Percentiles rank a stretch among this genome's conserved stretches.
Evolutionary conservation across 805 yeast species (phyloP).

Genomic region (Saccharomycopsis vini): DNA sequence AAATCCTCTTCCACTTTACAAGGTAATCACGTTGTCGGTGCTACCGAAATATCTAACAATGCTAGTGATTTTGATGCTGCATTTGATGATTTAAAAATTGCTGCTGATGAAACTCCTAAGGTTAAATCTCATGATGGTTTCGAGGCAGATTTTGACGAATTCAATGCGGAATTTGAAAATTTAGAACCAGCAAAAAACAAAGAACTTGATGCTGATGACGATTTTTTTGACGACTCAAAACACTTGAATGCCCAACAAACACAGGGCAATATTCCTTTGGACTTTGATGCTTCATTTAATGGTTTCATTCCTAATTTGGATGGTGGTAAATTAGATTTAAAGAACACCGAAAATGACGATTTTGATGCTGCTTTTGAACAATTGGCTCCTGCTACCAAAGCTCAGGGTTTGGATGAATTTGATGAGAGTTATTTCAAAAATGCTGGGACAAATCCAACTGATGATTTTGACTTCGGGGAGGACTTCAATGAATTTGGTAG

Average conservation of each 20-base stretch:
- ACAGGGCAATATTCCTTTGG: too few species aligned
- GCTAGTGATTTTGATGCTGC: conserved; percentile 16
- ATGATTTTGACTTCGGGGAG: conserved; percentile 11
- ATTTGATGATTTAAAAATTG: conserved; percentile 4
- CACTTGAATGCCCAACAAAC: not conserved
- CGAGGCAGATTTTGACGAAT: too few species aligned
- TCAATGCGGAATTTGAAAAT: conserved; percentile 3
- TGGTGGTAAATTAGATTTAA: conserved; percentile 24
- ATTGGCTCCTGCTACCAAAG: conserved; percentile 4
- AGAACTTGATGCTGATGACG: conserved; percentile 6
- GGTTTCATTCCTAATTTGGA: conserved; percentile 24
- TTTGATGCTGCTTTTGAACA: conserved; percentile 6
- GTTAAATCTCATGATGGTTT: too few species aligned
- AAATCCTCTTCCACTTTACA: not conserved
- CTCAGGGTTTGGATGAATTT: conserved; percentile 1
- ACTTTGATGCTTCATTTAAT: conserved; percentile 33
- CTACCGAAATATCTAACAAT: too few species aligned
- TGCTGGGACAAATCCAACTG: not conserved
- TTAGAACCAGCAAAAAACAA: not conserved
- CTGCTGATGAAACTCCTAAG: conserved; percentile 4
- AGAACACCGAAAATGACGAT: conserved; percentile 24
- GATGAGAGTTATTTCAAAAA: conserved; percentile 3
- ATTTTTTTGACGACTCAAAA: not conserved
- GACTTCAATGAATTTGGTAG: conserved; percentile 11
- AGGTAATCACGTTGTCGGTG: too few species aligned